phyloP scores from a whole-genome alignment of 139 green algal genomes.

The Ulvella scutata region DNA sequence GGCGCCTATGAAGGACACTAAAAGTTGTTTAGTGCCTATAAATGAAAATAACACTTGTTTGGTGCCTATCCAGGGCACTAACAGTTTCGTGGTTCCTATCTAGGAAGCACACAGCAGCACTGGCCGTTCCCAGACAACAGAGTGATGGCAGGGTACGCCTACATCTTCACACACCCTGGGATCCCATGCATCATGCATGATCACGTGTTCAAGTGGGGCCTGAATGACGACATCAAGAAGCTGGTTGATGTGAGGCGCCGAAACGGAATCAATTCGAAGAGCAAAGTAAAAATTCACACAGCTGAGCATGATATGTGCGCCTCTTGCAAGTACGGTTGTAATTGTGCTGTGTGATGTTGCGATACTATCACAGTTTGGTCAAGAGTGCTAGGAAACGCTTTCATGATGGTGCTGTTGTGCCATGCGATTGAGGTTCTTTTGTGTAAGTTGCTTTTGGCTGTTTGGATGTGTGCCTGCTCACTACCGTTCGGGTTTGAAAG shows the following conservation, averaged over 20 bases:
- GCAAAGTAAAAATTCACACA: slow-evolving; percentile 39
- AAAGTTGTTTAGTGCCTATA: too few relatives aligned
- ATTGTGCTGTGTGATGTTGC: too few relatives aligned
- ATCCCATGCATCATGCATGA: slow-evolving; percentile 47
- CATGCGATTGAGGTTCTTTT: too few relatives aligned
- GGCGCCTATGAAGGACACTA: too few relatives aligned
- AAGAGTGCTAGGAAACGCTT: too few relatives aligned
- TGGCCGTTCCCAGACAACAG: slow-evolving; percentile 61
- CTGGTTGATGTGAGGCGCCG: slow-evolving; percentile 27
- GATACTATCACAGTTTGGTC: too few relatives aligned
- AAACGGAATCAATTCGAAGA: slow-evolving; percentile 25
- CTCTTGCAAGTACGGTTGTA: background rate
- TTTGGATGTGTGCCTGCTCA: too few relatives aligned
- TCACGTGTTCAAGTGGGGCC: slow-evolving; percentile 41
- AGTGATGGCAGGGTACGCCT: slow-evolving; percentile 68
- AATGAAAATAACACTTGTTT: too few relatives aligned
- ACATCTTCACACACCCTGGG: slow-evolving; percentile 89
- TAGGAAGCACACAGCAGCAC: slow-evolving; percentile 40
- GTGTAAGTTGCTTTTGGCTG: too few relatives aligned
- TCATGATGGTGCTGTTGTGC: too few relatives aligned
- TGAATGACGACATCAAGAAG: slow-evolving; percentile 1
- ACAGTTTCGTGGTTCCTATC: background rate
- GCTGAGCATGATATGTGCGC: slow-evolving; percentile 31
- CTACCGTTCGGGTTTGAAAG: too few relatives aligned
- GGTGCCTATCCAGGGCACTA: too few relatives aligned